phyloP scores from a whole-genome alignment of 345 rosid species.

The Moricandia moricandioides region DNA sequence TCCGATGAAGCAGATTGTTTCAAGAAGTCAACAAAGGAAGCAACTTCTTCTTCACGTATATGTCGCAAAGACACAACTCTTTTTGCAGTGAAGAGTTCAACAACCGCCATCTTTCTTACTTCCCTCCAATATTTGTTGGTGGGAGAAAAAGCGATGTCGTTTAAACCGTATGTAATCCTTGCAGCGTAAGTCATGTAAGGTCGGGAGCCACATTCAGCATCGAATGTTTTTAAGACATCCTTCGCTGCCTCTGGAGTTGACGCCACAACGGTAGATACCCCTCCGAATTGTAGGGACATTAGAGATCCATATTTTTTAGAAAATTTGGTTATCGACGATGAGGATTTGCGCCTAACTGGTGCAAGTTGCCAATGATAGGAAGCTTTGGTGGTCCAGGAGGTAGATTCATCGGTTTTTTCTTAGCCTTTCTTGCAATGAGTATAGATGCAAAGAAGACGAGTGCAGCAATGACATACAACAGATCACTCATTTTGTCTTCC shows the following conservation, averaged over 20 bases:
- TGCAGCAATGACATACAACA: conserved; percentile 19
- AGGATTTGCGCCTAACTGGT: conserved; percentile 39
- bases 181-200: conserved; percentile 33
- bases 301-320: conserved; percentile 47
- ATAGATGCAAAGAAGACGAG: conserved; percentile 18
- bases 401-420: conserved; percentile 13
- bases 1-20: conserved; percentile 18
- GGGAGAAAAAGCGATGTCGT: conserved; percentile 36
- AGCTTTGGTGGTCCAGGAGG: conserved; percentile 44
- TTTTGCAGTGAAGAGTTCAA: conserved; percentile 40
- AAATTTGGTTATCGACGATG: conserved; percentile 35
- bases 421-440: conserved; percentile 12
- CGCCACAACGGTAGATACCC: conserved; percentile 38
- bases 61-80: conserved; percentile 36
- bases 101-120: conserved; percentile 31
- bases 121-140: conserved; percentile 37
- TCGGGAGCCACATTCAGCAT: conserved; percentile 37
- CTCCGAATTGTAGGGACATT: conserved; percentile 45
- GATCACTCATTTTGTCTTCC: conserved; percentile 24
- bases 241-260: conserved; percentile 44
- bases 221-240: conserved; percentile 37
- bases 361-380: conserved; percentile 47
- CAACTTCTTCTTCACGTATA: conserved; percentile 29
- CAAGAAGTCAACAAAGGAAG: conserved; percentile 10
- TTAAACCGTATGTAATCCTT: conserved; percentile 25